A percentile compares a stretch with the other conserved stretches of the same genome.
These are phyloP conservation scores for Emydomyces testavorans DNA, from an alignment of 2,329 filamentous ascomycete genomes.

Conservation along the genomic window DNA sequence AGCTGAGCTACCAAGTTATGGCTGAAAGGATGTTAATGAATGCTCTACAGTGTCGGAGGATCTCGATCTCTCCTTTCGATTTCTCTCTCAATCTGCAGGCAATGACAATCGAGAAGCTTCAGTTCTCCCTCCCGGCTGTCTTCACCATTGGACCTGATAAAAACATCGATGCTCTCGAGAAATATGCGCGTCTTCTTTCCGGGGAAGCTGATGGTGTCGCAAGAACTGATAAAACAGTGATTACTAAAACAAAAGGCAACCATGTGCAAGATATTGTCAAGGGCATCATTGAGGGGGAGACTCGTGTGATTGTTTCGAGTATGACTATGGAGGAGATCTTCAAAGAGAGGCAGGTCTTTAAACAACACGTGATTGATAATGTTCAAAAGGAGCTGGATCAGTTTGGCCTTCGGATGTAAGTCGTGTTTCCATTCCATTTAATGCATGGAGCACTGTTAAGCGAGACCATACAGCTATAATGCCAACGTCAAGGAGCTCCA, in stretches of 20 bases:
- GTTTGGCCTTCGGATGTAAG: constrained; percentile 63
- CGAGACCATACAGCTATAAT: constrained; percentile 43
- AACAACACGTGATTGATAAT: constrained; percentile 60
- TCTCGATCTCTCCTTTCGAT: constrained; percentile 48
- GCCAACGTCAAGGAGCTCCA: constrained; percentile 78
- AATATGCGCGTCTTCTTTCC: constrained; percentile 71
- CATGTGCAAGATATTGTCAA: constrained; percentile 79
- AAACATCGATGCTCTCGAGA: constrained; percentile 57
- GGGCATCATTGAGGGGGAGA: constrained; percentile 82
- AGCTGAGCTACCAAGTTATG: background rate
- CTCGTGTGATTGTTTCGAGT: constrained; percentile 65
- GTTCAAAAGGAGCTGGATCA: constrained; percentile 70
- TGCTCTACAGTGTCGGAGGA: constrained; percentile 23
- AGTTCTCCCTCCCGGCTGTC: constrained; percentile 69
- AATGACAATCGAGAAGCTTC: constrained; percentile 81
- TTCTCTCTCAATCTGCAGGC: constrained; percentile 73
- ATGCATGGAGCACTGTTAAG: constrained; percentile 21
- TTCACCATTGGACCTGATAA: constrained; percentile 78
- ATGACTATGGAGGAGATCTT: constrained; percentile 95
- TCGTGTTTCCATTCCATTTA: background rate
- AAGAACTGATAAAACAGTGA: constrained; percentile 25
- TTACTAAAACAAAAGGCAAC: constrained; percentile 35
- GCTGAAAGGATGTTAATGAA: background rate
- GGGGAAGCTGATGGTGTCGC: constrained; percentile 42
- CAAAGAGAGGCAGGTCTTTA: constrained; percentile 63